Evolutionary conservation across 2,329 filamentous ascomycete genomes (phyloP), one percentile per base, ranked within the genome.

Genomic region (Aspergillus sp.): DNA sequence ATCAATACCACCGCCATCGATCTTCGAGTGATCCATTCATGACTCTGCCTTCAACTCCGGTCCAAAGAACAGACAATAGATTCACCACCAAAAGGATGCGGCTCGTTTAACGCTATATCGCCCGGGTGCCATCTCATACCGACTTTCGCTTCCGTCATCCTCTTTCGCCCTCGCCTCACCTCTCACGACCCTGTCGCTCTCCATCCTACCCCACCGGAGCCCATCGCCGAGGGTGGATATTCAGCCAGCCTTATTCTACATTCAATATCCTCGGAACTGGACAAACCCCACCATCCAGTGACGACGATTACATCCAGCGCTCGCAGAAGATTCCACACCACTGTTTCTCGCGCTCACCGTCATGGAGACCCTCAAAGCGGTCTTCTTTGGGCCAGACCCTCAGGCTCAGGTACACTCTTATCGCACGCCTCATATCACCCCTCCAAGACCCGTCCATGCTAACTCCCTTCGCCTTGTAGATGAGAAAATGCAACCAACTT

Each of bases 321-420:
- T 6, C 13, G 14, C 16, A 13, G 34, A 38, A 17, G 9, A 3
- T 10, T 7, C n/a, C 34, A n/a, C n/a, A 38, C 16, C 11, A 29
- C 34, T 38, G 14, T 17, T 2, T 38, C 34, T 38, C 5, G 6
- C 25, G 25, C 25, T 20, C 53, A 47, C 48, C 42, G 73, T 63
- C 67, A 97, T 97, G 94, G 91, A 97, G 78, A 83, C 88, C 41
- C 80, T 97, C 70, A 90, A 86, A 72, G 81, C 87, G 54, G 85
- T 97, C 66, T 93, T 97, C 76, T 91, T 86, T 73, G 93, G 91
- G 75, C 93, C 94, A 34, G 92, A 96, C 69, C 94, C 94, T 42
- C 88, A 95, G 73, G 88, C 88, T 58, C 93, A 99, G 82, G 93
- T 96, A 78, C 61, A 79, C 32, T 47, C 31, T 45, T 29, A 49